Evolutionary conservation across 352 stramenopile genomes (phyloP).

Genomic region (Saprolegnia diclina): DNA sequence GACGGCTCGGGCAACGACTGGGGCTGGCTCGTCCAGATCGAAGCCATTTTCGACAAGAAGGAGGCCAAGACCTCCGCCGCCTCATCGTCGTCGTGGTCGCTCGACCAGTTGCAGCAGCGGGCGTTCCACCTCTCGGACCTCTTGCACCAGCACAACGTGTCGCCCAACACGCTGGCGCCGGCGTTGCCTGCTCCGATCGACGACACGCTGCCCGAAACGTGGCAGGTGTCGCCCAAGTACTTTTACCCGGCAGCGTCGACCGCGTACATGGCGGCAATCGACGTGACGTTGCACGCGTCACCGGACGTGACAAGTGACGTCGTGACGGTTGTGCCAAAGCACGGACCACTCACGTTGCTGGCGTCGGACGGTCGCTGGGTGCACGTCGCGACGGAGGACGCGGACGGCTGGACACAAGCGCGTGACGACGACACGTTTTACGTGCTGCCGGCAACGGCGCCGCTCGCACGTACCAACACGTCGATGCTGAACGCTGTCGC

Average conservation of each 20-base stretch:
- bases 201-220: neutral
- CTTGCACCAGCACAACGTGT: neutral
- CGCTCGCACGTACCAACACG: neutral
- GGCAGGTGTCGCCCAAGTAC: neutral
- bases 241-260: neutral
- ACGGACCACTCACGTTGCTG: neutral
- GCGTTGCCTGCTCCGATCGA: neutral
- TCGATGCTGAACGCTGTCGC: neutral
- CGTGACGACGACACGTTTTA: neutral
- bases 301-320: neutral
- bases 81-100: conserved; percentile 37
- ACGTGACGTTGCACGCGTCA: neutral
- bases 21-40: conserved; percentile 33
- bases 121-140: conserved; percentile 61
- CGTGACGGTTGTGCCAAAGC: neutral
- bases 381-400: neutral
- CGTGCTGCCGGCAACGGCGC: neutral
- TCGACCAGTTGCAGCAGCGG: conserved; percentile 55
- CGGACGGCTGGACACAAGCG: neutral
- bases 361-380: neutral
- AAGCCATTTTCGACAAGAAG: neutral
- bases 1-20: conserved; percentile 78
- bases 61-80: conserved; percentile 12
- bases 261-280: neutral
- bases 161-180: neutral